phyloP scores from a whole-genome alignment of 768 basidiomycete genomes.

The Glaciozyma antarctica region DNA sequence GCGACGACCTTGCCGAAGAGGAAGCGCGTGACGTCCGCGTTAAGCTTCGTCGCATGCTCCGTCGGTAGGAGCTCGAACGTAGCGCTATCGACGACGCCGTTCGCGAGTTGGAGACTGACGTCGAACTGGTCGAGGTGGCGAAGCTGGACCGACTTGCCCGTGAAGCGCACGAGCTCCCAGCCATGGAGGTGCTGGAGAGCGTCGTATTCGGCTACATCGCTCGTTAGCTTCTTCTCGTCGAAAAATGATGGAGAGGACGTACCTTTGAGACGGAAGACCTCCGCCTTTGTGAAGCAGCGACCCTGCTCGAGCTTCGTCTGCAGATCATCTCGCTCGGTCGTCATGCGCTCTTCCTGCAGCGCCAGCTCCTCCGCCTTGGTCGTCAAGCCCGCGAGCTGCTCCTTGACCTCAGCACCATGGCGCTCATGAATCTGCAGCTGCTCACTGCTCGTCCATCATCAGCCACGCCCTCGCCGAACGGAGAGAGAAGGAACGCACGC shows the following conservation, averaged over 20 bases:
- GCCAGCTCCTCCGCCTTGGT: constrained; percentile 23
- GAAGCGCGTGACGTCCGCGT: constrained; percentile 10
- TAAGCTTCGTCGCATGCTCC: background rate
- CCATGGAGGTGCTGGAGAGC: constrained; percentile 31
- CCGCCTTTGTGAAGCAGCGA: constrained; percentile 26
- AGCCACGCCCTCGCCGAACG: background rate
- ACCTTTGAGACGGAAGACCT: constrained; percentile 32
- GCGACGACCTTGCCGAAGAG: constrained; percentile 9
- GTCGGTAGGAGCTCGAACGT: background rate
- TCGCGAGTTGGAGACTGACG: constrained; percentile 9
- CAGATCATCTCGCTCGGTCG: background rate
- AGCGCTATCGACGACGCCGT: background rate
- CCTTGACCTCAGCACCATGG: constrained; percentile 15
- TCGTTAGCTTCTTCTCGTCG: background rate
- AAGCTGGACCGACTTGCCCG: constrained; percentile 6
- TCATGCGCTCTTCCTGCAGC: constrained; percentile 3
- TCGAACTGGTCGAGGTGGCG: constrained; percentile 25
- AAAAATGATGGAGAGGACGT: background rate
- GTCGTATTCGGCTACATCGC: constrained; percentile 29
- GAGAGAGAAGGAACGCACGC: constrained; percentile 15
- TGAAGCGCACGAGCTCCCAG: constrained; percentile 27
- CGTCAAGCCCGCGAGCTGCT: constrained; percentile 10
- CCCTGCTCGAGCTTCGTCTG: constrained; percentile 13
- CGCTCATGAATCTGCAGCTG: constrained; percentile 21
- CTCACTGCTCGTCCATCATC: background rate